A percentile compares a stretch with the other conserved stretches of the same genome.
These are phyloP conservation scores for Waitea zeae DNA, from an alignment of 1,284 basidiomycete genomes.

Conservation along the genomic window DNA sequence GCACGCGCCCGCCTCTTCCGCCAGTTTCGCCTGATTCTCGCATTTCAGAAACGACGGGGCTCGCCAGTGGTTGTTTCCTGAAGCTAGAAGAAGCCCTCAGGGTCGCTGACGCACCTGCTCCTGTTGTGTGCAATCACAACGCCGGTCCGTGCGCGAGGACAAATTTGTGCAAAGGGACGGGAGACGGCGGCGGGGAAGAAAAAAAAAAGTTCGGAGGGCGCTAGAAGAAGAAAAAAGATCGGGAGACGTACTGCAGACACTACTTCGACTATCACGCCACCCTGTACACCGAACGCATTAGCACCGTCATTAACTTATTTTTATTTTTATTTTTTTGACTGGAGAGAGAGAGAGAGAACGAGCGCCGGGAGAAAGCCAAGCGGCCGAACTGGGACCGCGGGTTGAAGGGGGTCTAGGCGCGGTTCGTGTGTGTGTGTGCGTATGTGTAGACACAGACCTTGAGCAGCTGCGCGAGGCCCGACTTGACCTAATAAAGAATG, in stretches of 20 bases:
- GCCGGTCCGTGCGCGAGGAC: too few species aligned
- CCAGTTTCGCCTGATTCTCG: constrained; percentile 66
- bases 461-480: constrained; percentile 87
- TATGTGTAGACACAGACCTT: constrained; percentile 95
- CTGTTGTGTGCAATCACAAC: too few species aligned
- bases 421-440: constrained; percentile 75
- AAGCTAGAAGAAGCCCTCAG: too few species aligned
- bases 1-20: constrained; percentile 94
- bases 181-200: too few species aligned
- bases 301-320: not conserved
- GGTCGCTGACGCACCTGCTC: too few species aligned
- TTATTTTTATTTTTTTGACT: not conserved
- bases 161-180: too few species aligned
- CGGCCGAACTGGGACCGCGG: not conserved
- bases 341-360: not conserved
- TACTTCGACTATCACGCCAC: too few species aligned
- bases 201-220: too few species aligned
- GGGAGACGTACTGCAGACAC: too few species aligned
- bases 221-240: too few species aligned
- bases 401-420: constrained; percentile 10
- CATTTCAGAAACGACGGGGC: not conserved
- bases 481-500: constrained; percentile 87
- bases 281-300: not conserved
- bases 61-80: too few species aligned
- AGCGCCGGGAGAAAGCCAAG: not conserved